Percentiles rank a stretch among this genome's conserved stretches.
phyloP scores from a whole-genome alignment of 352 stramenopile species.

The Phytophthora hybrid region DNA sequence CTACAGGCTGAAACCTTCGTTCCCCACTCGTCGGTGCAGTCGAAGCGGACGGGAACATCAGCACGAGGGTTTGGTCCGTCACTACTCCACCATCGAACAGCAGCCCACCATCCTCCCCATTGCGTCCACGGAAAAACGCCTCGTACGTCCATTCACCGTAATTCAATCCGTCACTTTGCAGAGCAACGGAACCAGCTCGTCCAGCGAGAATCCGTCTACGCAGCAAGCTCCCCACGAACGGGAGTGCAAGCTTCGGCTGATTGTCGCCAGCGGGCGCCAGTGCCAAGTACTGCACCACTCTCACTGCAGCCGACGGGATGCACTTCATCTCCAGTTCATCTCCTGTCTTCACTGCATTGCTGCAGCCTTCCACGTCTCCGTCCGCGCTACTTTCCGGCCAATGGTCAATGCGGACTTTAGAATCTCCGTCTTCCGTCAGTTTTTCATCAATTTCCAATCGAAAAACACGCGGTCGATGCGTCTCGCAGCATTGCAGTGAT shows the following conservation, averaged over 20 bases:
- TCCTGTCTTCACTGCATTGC: not conserved
- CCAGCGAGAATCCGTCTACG: conserved; percentile 47
- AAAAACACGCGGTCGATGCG: conserved; percentile 42
- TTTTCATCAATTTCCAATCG: conserved; percentile 54
- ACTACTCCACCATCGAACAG: conserved; percentile 54
- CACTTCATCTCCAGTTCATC: conserved; percentile 28
- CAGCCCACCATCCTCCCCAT: not conserved
- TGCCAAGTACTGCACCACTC: conserved; percentile 61
- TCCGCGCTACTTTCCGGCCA: conserved; percentile 42
- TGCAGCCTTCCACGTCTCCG: not conserved
- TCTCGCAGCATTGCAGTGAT: conserved; percentile 21
- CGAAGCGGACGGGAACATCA: conserved; percentile 58
- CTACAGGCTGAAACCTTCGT: conserved; percentile 42
- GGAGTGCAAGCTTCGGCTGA: conserved; percentile 51
- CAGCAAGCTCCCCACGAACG: conserved; percentile 67
- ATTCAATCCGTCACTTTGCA: conserved; percentile 59
- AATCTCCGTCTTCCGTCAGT: conserved; percentile 1
- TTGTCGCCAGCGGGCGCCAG: conserved; percentile 46
- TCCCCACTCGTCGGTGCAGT: not conserved
- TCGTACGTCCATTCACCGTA: conserved; percentile 71
- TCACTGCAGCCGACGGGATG: conserved; percentile 39
- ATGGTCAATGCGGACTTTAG: conserved; percentile 52
- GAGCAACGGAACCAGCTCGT: conserved; percentile 35
- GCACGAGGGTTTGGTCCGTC: conserved; percentile 65
- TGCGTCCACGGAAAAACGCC: conserved; percentile 52